Percentiles rank a stretch among this genome's conserved stretches.
phyloP scores from a whole-genome alignment of 441 rosid species.

The Euphorbia schlechtendalii region DNA sequence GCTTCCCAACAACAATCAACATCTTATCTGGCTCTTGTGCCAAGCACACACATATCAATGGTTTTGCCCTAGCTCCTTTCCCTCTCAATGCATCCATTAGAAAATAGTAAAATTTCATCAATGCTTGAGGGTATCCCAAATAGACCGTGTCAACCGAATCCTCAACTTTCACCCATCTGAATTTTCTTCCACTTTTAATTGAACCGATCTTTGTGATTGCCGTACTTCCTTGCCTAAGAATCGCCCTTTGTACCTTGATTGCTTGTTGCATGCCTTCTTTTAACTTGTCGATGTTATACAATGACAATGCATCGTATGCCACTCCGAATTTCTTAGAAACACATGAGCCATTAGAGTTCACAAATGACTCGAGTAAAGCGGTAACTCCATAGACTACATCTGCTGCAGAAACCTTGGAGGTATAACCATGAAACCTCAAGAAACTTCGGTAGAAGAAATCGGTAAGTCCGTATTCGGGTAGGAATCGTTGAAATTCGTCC shows the following conservation, averaged over 20 bases:
- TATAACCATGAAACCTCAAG: slow-evolving; percentile 73
- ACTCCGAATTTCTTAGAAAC: slow-evolving; percentile 87
- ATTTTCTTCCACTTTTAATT: slow-evolving; percentile 79
- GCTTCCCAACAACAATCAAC: slow-evolving; percentile 87
- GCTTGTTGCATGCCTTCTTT: slow-evolving; percentile 92
- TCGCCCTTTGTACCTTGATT: slow-evolving; percentile 76
- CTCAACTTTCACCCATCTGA: slow-evolving; percentile 91
- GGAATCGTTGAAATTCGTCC: slow-evolving; percentile 68
- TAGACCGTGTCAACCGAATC: slow-evolving; percentile 72
- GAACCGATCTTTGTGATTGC: slow-evolving; percentile 78
- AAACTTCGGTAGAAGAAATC: slow-evolving; percentile 84
- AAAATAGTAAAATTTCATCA: slow-evolving; percentile 88
- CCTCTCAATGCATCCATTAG: slow-evolving; percentile 94
- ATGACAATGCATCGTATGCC: slow-evolving; percentile 84
- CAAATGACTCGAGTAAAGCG: slow-evolving; percentile 87
- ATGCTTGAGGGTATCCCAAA: slow-evolving; percentile 88
- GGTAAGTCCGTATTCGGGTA: slow-evolving; percentile 80
- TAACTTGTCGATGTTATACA: slow-evolving; percentile 64
- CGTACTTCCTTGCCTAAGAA: slow-evolving; percentile 88
- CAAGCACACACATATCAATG: slow-evolving; percentile 75
- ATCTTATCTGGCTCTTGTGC: slow-evolving; percentile 61
- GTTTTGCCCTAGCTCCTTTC: slow-evolving; percentile 89
- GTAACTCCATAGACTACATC: slow-evolving; percentile 90
- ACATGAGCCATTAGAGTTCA: slow-evolving; percentile 58
- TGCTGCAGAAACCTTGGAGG: slow-evolving; percentile 92